Conservation (phyloP, 2,329 filamentous ascomycete species). For the Claviceps fusiformis region DNA sequence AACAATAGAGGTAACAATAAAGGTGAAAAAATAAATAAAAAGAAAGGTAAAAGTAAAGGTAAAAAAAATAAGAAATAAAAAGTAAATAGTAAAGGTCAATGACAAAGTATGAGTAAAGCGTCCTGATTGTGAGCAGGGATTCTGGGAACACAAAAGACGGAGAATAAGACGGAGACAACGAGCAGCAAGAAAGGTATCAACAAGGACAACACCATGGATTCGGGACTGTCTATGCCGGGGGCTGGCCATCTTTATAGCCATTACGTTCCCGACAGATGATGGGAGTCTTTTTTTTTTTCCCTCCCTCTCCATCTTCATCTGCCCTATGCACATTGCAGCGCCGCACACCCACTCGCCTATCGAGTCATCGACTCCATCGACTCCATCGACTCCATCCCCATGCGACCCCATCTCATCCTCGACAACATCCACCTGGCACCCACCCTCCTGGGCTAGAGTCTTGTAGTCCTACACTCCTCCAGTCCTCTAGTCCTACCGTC, state of each 20-base stretch:
- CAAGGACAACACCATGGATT: background rate
- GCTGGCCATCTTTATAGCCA: conserved; percentile 3
- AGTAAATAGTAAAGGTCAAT: no score
- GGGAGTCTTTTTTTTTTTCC: background rate
- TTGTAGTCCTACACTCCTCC: no score
- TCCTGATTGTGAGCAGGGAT: background rate
- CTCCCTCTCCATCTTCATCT: background rate
- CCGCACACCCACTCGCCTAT: background rate
- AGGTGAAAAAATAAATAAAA: no score
- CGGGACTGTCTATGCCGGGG: background rate
- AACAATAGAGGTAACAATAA: no score
- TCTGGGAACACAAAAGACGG: background rate
- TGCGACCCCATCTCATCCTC: background rate
- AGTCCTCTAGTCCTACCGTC: no score
- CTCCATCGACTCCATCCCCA: background rate
- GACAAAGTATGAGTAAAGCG: no score
- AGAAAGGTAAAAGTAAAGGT: no score
- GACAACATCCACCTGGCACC: no score
- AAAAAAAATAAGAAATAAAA: no score
- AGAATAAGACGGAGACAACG: background rate
- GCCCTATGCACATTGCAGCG: background rate
- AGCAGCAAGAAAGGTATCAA: background rate
- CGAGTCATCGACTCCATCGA: background rate
- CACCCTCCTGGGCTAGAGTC: background rate
- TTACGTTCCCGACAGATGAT: background rate